These are phyloP conservation scores for Termitomyces titanicus DNA, from an alignment of 768 basidiomycete genomes.

Conservation along the genomic window DNA sequence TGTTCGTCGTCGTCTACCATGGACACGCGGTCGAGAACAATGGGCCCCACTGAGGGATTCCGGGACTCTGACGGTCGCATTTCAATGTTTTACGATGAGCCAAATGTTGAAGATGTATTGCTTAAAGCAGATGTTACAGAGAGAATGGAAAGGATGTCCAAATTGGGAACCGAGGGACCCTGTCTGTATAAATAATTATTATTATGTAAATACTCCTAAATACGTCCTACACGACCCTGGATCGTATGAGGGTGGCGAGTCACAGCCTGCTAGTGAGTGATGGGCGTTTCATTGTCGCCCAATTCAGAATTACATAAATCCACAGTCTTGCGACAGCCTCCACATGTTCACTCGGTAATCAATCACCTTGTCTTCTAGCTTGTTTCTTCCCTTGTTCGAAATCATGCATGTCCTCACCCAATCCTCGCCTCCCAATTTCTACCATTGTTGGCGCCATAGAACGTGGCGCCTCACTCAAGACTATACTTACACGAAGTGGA, in stretches of 20 bases:
- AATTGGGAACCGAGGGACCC: too few relatives aligned
- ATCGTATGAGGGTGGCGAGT: too few relatives aligned
- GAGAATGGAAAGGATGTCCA: too few relatives aligned
- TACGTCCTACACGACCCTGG: too few relatives aligned
- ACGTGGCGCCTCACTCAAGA: neutral
- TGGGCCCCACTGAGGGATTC: neutral
- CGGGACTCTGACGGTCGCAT: constrained; percentile 4
- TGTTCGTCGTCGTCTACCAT: constrained; percentile 3
- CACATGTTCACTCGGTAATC: neutral
- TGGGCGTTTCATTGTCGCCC: too few relatives aligned
- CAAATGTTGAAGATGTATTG: neutral
- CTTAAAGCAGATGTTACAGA: neutral
- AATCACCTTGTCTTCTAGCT: neutral
- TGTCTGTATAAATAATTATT: too few relatives aligned
- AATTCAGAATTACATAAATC: too few relatives aligned
- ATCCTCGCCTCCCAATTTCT: neutral
- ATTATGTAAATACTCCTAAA: too few relatives aligned
- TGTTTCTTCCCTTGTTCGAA: neutral
- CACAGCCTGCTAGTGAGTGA: too few relatives aligned
- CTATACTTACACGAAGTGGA: neutral
- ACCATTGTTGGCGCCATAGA: neutral
- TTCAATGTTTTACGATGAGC: neutral
- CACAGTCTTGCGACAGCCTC: neutral
- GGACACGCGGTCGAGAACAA: neutral
- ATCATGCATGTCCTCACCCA: too few relatives aligned